Percentiles rank a stretch among this genome's conserved stretches.
These are phyloP conservation scores for Mucor saturninus DNA, from an alignment of 371 early-diverging fungal genomes.

Conservation along the genomic window DNA sequence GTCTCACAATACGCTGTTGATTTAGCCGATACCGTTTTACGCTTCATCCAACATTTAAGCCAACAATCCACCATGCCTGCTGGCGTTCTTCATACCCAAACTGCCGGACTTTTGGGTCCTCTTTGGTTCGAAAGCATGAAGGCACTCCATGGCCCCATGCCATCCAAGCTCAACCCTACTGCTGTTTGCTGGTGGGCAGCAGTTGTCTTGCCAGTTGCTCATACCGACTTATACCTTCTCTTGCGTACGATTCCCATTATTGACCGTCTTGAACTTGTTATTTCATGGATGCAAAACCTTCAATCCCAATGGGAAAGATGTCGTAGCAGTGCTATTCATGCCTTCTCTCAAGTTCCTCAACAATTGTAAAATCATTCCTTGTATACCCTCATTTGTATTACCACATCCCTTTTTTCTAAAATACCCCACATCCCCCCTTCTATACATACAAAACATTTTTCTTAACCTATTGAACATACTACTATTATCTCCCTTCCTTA, in stretches of 20 bases:
- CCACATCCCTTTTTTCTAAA: neutral
- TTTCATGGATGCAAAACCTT: slow-evolving; percentile 27
- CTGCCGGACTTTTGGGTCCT: slow-evolving; percentile 30
- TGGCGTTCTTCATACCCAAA: slow-evolving; percentile 21
- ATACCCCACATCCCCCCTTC: neutral
- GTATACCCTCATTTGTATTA: slow-evolving; percentile 19
- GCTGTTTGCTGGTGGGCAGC: slow-evolving; percentile 38
- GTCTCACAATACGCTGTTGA: slow-evolving; percentile 14
- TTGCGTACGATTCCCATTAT: slow-evolving; percentile 23
- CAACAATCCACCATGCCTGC: slow-evolving; percentile 3
- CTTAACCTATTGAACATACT: neutral
- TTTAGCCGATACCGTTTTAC: slow-evolving; percentile 22
- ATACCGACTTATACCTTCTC: slow-evolving; percentile 17
- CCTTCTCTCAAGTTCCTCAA: slow-evolving; percentile 20
- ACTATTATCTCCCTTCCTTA: neutral
- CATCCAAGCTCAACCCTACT: slow-evolving; percentile 17
- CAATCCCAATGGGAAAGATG: slow-evolving; percentile 33
- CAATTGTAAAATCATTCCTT: neutral
- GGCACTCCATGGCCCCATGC: slow-evolving; percentile 26
- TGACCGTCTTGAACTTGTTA: slow-evolving; percentile 29
- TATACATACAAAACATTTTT: neutral
- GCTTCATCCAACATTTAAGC: slow-evolving; percentile 22
- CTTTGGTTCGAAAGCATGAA: slow-evolving; percentile 30
- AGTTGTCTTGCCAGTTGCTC: slow-evolving; percentile 16
- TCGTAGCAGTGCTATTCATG: slow-evolving; percentile 29